Percentiles rank a stretch among this genome's conserved stretches.
These are phyloP conservation scores for Amyloporia xantha DNA, from an alignment of 768 basidiomycete species.

Conservation along the genomic window DNA sequence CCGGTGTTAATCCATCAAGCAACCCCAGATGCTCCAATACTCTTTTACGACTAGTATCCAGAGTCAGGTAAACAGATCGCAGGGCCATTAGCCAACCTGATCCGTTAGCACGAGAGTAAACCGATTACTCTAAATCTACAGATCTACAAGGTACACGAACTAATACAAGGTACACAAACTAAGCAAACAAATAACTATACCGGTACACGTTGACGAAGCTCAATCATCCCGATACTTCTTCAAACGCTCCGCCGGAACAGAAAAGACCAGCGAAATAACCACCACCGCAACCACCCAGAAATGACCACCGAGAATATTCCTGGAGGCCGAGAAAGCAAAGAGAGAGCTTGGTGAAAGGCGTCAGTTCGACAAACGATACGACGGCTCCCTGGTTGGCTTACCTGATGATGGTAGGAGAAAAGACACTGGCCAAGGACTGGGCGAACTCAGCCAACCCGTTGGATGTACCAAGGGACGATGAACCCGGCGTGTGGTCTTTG, in stretches of 20 bases:
- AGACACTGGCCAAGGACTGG: constrained; percentile 21
- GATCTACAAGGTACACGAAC: not conserved
- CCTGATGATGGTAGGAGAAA: constrained; percentile 24
- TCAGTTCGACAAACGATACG: not conserved
- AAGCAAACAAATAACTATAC: not conserved
- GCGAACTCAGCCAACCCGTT: constrained; percentile 29
- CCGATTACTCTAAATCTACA: not conserved
- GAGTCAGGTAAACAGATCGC: too few relatives aligned
- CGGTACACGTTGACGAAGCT: not conserved
- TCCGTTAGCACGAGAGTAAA: too few relatives aligned
- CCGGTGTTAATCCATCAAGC: too few relatives aligned
- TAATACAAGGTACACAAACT: not conserved
- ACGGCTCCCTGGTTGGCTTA: constrained; percentile 1
- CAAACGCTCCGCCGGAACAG: constrained; percentile 15
- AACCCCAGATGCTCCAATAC: too few relatives aligned
- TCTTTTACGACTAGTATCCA: too few relatives aligned
- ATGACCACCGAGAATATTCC: constrained; percentile 17
- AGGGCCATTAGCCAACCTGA: too few relatives aligned
- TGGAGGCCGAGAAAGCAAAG: constrained; percentile 21
- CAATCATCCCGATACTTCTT: constrained; percentile 16
- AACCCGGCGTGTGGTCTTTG: constrained; percentile 22
- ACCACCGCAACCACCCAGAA: constrained; percentile 21
- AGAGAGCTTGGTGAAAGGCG: constrained; percentile 13
- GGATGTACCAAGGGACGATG: constrained; percentile 23
- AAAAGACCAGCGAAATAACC: constrained; percentile 13